Evolutionary conservation across 2,329 filamentous ascomycete genomes (phyloP).

Genomic region (Corinectria fuckeliana): DNA sequence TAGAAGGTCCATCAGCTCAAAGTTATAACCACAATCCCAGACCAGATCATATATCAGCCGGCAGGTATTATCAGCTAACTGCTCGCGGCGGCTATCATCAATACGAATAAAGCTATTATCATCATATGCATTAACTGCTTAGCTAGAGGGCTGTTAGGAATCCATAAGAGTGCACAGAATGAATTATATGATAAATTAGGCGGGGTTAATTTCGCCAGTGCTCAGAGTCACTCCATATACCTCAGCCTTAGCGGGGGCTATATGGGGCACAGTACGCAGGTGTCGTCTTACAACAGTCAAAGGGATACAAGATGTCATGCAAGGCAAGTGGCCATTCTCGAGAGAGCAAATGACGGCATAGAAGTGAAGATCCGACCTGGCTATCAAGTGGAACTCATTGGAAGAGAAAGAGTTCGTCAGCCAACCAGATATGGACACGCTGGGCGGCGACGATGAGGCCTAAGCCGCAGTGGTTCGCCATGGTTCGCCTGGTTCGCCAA

Average conservation of each 20-base stretch:
- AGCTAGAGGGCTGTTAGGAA: not conserved
- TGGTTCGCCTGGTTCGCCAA: not conserved
- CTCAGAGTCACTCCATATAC: not conserved
- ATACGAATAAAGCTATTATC: conserved; percentile 1
- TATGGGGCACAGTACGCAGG: not conserved
- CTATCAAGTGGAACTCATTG: not conserved
- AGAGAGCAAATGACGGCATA: not conserved
- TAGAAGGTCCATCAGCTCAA: not conserved
- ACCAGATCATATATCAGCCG: not conserved
- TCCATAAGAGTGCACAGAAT: not conserved
- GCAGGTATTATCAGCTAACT: not conserved
- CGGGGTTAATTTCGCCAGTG: not conserved
- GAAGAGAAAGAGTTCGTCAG: not conserved
- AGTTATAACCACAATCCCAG: not conserved
- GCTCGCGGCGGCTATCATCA: not conserved
- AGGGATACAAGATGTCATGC: too few relatives aligned
- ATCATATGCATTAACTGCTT: conserved; percentile 1
- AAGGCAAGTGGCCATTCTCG: too few relatives aligned
- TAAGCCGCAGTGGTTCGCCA: not conserved
- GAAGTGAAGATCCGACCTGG: not conserved
- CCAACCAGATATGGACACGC: not conserved
- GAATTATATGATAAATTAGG: not conserved
- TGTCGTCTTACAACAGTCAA: too few relatives aligned
- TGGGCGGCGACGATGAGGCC: not conserved
- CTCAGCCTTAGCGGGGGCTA: not conserved